Conservation (phyloP, 2,329 filamentous ascomycete species). For the Volutella citrinella region DNA sequence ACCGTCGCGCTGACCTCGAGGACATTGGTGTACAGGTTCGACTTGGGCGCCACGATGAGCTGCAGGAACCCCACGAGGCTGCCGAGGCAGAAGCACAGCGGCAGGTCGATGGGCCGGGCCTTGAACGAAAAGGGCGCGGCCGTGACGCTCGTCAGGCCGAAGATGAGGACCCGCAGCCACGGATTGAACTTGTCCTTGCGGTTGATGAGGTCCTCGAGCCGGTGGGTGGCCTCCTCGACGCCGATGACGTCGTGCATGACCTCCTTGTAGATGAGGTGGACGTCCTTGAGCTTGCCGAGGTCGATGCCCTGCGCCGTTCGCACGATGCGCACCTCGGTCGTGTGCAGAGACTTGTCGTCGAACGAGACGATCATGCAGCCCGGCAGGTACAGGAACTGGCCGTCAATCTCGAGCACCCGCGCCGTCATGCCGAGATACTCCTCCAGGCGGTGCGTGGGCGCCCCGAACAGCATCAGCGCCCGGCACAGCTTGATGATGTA, state of each 20-base stretch:
- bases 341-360: slow-evolving; percentile 65
- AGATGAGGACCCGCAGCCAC: slow-evolving; percentile 58
- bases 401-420: slow-evolving; percentile 78
- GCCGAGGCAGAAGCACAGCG: slow-evolving; percentile 68
- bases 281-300: slow-evolving; percentile 59
- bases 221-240: slow-evolving; percentile 54
- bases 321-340: slow-evolving; percentile 65
- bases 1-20: slow-evolving; percentile 63
- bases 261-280: slow-evolving; percentile 62
- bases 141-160: slow-evolving; percentile 68
- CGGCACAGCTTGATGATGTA: slow-evolving; percentile 83
- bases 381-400: slow-evolving; percentile 84
- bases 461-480: slow-evolving; percentile 82
- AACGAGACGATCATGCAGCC: slow-evolving; percentile 94
- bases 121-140: slow-evolving; percentile 75
- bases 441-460: slow-evolving; percentile 84
- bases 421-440: slow-evolving; percentile 87
- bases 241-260: slow-evolving; percentile 59
- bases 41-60: slow-evolving; percentile 65
- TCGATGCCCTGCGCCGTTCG: slow-evolving; percentile 56
- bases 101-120: slow-evolving; percentile 69
- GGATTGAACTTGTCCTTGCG: slow-evolving; percentile 52
- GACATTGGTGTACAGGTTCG: slow-evolving; percentile 64
- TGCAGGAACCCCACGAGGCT: slow-evolving; percentile 68
- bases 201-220: slow-evolving; percentile 53